Conservation (phyloP, 768 basidiomycete species). For the Tricholoma saponaceum region DNA sequence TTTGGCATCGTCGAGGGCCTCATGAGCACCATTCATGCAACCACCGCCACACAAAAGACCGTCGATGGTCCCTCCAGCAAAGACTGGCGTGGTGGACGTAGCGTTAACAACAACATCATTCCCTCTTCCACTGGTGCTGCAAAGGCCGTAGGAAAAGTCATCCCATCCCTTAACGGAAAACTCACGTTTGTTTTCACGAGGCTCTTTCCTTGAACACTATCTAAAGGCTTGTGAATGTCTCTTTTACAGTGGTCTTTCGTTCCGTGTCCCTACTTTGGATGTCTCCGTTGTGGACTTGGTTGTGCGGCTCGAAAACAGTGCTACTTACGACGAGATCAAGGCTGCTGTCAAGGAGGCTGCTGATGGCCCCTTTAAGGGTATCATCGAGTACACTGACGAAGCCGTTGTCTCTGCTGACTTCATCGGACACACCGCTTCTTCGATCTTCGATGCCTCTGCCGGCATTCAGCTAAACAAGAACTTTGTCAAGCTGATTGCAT, state of each 20-base stretch:
- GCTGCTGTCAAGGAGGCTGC: conserved; percentile 74
- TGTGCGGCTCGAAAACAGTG: conserved; percentile 81
- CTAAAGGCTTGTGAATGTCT: neutral
- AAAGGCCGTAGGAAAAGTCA: conserved; percentile 99
- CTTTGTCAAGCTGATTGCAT: conserved; percentile 95
- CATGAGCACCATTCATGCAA: conserved; percentile 98
- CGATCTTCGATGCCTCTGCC: conserved; percentile 90
- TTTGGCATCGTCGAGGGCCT: conserved; percentile 95
- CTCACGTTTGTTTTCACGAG: conserved; percentile 66
- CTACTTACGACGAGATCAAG: conserved; percentile 92
- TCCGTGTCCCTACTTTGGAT: conserved; percentile 96
- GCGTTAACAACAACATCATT: conserved; percentile 97
- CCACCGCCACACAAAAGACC: conserved; percentile 94
- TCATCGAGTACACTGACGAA: conserved; percentile 92
- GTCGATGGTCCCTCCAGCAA: conserved; percentile 93
- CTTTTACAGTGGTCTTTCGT: conserved; percentile 71
- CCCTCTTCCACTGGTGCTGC: conserved; percentile 98
- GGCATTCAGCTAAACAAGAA: conserved; percentile 89
- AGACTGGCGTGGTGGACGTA: conserved; percentile 97
- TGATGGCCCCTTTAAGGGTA: conserved; percentile 62
- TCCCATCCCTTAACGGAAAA: conserved; percentile 94
- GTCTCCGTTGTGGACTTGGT: conserved; percentile 99
- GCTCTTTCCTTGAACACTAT: no score
- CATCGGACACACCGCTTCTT: conserved; percentile 71
- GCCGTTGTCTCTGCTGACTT: conserved; percentile 93